Evolutionary conservation across 1,284 basidiomycete species (phyloP).

Genomic region (Tilletia indica): DNA sequence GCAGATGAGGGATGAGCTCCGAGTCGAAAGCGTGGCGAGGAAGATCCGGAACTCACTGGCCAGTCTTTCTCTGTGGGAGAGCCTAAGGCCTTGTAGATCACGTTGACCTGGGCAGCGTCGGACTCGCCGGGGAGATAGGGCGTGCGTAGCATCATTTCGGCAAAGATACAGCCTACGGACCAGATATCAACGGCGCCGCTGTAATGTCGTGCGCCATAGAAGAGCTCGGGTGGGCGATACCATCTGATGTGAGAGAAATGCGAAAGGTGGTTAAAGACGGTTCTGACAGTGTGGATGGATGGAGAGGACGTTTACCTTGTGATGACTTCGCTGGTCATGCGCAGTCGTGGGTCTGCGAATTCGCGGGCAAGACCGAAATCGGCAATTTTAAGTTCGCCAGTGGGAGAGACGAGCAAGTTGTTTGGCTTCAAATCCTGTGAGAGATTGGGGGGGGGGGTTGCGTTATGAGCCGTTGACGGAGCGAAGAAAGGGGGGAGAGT

Average conservation of each 20-base stretch:
- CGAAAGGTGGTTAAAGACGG: background rate
- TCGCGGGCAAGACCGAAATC: conserved; percentile 99
- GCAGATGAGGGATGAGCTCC: too few species aligned
- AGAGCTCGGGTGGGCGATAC: conserved; percentile 93
- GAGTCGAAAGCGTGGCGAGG: too few species aligned
- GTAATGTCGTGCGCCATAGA: conserved; percentile 84
- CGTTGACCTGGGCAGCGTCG: conserved; percentile 93
- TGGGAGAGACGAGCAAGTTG: conserved; percentile 87
- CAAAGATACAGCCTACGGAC: conserved; percentile 94
- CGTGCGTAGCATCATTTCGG: conserved; percentile 89
- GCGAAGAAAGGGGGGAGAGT: background rate
- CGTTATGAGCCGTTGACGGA: background rate
- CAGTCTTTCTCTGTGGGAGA: conserved; percentile 94
- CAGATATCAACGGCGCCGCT: conserved; percentile 85
- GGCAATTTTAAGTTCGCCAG: conserved; percentile 91
- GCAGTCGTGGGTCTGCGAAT: conserved; percentile 84
- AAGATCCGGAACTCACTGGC: conserved; percentile 72
- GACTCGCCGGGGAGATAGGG: conserved; percentile 89
- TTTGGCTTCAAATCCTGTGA: conserved; percentile 86
- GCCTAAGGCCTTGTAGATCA: conserved; percentile 88
- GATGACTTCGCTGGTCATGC: conserved; percentile 98
- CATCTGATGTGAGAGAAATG: conserved; percentile 64
- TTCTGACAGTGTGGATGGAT: conserved; percentile 2
- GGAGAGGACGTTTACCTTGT: conserved; percentile 59
- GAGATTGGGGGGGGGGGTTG: background rate